Percentiles rank a stretch among this genome's conserved stretches.
Conservation (phyloP, 306 rosid species). For the Macrotyloma uniflorum region DNA sequence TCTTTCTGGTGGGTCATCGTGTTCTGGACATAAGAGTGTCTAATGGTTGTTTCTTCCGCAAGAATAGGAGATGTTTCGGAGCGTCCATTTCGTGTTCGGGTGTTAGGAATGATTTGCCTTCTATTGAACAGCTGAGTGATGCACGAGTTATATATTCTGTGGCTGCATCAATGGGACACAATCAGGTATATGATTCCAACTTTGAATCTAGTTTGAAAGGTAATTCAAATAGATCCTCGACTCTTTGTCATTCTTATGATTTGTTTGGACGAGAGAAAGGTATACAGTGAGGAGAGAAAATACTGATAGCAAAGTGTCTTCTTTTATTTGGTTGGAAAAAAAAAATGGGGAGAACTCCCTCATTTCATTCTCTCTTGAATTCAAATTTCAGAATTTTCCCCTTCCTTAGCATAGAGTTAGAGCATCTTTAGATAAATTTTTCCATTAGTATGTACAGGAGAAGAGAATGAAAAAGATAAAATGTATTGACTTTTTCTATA, state of each 20-base stretch:
- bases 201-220: neutral
- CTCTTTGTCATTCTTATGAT: neutral
- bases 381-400: neutral
- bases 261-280: neutral
- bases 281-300: neutral
- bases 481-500: neutral
- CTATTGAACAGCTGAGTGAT: slow-evolving; percentile 43
- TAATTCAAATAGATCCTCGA: neutral
- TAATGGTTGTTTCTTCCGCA: slow-evolving; percentile 28
- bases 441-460: neutral
- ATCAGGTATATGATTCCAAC: slow-evolving; percentile 53
- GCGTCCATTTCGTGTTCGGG: slow-evolving; percentile 46
- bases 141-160: slow-evolving; percentile 75
- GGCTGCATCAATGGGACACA: slow-evolving; percentile 97
- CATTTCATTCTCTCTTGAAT: neutral
- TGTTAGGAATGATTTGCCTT: slow-evolving; percentile 37
- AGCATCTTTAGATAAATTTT: too few species aligned
- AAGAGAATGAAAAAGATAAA: too few species aligned
- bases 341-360: neutral
- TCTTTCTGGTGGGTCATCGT: slow-evolving; percentile 37
- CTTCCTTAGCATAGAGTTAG: neutral
- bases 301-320: neutral
- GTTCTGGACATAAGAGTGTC: slow-evolving; percentile 23
- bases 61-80: slow-evolving; percentile 35
- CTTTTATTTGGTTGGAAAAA: neutral